Base-by-base conservation (phyloP, 257 asterid species). In the Rubia yunnanensis region DNA sequence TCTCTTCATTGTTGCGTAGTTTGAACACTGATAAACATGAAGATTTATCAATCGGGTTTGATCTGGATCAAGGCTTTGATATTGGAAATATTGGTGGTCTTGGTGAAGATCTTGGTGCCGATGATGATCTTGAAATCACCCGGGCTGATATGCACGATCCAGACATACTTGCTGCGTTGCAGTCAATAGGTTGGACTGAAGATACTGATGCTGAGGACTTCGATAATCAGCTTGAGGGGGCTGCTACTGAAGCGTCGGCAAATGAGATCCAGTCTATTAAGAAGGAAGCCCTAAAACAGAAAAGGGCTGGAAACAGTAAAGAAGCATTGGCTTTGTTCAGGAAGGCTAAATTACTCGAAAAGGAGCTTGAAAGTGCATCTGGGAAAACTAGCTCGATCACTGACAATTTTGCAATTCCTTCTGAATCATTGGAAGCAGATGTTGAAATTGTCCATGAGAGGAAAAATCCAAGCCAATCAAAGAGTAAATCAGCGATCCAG, bases 131-230 rank as follows among this genome's bases (percentile, higher is more conserved):
- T 64, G 95, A 89, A 50, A 91, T 84, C 60, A 86, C 92, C 6
- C 88, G 78, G 59, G 95, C 77, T 22, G 97, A 92, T 64, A 65
- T 92, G 92, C 83, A 79, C 55, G 95, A 90, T 80, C 99, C 99
- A n/a, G 96, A 90, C 69, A 82, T 94, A 70, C 83, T 82, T 46
- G 80, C 88, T 63, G 85, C 96, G 70, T 72, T 94, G 85, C 64
- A 75, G 74, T 90, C 96, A 34, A 73, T 94, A 60, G 99, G 99
- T 68, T 94, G 97, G 99, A 71, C 77, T 66, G 97, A 94, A 48
- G 96, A 85, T 32, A 38, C 74, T 4, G 53, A 76, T 46, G 68
- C 77, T 56, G 81, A 62, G 71, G 85, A 77, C 32, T 24, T 67
- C 30, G 79, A 67, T 35, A 62, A 27, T 65, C 74, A 66, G 26